Conservation (phyloP, 768 basidiomycete species). For the Cyathus striatus region DNA sequence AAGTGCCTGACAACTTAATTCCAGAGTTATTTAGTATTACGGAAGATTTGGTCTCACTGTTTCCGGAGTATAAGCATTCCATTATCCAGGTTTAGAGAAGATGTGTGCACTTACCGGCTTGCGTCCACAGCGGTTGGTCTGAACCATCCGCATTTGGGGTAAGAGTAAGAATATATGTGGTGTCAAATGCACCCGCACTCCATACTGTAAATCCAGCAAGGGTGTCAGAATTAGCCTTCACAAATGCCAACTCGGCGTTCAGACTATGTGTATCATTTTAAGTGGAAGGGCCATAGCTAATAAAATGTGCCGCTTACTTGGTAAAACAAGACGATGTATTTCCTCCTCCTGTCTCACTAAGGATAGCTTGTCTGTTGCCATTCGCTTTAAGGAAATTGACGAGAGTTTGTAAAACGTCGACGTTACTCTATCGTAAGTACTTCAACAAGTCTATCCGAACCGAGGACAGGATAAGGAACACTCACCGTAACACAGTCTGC, state of each 20-base stretch:
- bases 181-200: slow-evolving; percentile 49
- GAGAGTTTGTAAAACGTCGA: slow-evolving; percentile 35
- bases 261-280: slow-evolving; percentile 21
- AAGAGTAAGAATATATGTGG: slow-evolving; percentile 42
- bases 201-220: slow-evolving; percentile 50
- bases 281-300: not conserved
- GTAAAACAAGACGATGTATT: slow-evolving; percentile 39
- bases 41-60: slow-evolving; percentile 19
- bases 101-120: slow-evolving; percentile 31
- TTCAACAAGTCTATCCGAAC: not conserved
- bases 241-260: slow-evolving; percentile 35
- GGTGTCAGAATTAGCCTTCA: slow-evolving; percentile 35
- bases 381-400: slow-evolving; percentile 33
- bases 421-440: slow-evolving; percentile 29
- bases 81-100: not conserved
- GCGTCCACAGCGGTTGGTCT: slow-evolving; percentile 40
- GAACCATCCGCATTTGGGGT: slow-evolving; percentile 42
- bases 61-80: not conserved
- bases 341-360: slow-evolving; percentile 52
- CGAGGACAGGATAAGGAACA: not conserved
- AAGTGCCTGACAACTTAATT: too few relatives aligned
- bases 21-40: too few relatives aligned
- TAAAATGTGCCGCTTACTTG: slow-evolving; percentile 20
- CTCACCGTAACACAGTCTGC: slow-evolving; percentile 23
- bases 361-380: slow-evolving; percentile 25